Conservation (phyloP, 108 stramenopile species). For the Mediolabrus comicus region DNA sequence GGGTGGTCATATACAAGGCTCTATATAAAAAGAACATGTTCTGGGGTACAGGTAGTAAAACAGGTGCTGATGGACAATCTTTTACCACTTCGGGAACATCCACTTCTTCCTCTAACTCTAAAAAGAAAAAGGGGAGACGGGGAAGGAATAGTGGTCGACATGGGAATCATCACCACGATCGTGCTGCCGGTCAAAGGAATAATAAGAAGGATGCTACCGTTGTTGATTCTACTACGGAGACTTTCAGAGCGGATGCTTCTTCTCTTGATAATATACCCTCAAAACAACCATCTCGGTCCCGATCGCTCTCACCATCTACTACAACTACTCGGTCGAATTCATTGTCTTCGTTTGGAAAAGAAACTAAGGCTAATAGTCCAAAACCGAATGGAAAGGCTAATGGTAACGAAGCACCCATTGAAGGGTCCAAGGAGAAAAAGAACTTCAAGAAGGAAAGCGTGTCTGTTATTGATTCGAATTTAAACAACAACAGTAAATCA, state of each 20-base stretch:
- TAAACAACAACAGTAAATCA: background rate
- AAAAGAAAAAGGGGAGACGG: constrained; percentile 52
- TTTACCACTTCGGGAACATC: background rate
- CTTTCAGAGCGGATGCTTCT: background rate
- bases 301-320: background rate
- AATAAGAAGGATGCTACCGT: constrained; percentile 61
- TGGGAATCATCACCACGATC: constrained; percentile 28
- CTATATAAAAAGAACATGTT: background rate
- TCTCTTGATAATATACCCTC: background rate
- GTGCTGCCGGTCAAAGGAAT: constrained; percentile 26
- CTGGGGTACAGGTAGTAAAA: no score
- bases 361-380: background rate
- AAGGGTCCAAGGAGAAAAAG: background rate
- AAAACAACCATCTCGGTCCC: background rate
- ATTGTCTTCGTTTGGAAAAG: background rate
- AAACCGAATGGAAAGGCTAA: background rate
- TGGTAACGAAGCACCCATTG: background rate
- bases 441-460: background rate
- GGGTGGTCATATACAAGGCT: background rate
- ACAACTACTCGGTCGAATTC: background rate
- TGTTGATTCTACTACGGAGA: constrained; percentile 7
- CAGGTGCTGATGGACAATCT: background rate
- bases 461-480: background rate
- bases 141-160: constrained; percentile 47
- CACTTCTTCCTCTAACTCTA: background rate